A percentile compares a stretch with the other conserved stretches of the same genome.
These are phyloP conservation scores for Pholiota molesta DNA, from an alignment of 768 basidiomycete genomes.

Conservation along the genomic window DNA sequence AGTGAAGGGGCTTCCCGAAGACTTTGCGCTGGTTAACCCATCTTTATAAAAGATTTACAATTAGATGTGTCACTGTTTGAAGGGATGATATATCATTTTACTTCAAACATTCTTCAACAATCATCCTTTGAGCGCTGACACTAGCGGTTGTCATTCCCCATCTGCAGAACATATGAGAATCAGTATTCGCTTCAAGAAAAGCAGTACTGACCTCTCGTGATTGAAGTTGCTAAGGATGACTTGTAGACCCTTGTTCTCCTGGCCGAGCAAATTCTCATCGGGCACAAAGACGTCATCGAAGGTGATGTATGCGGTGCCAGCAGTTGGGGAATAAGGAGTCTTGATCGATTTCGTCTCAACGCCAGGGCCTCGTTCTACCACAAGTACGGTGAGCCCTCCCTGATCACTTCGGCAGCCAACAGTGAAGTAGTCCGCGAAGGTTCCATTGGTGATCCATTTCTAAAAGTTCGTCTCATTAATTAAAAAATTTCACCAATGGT, in stretches of 20 bases:
- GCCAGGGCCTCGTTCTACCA: slow-evolving; percentile 39
- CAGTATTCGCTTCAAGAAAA: not conserved
- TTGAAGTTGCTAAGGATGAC: slow-evolving; percentile 76
- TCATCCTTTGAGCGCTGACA: slow-evolving; percentile 55
- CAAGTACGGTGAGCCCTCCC: slow-evolving; percentile 30
- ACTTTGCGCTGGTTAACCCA: slow-evolving; percentile 82
- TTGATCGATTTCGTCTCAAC: slow-evolving; percentile 83
- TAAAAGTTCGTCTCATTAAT: slow-evolving; percentile 12
- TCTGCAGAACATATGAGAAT: slow-evolving; percentile 32
- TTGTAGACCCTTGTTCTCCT: slow-evolving; percentile 46
- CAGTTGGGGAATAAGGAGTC: slow-evolving; percentile 75
- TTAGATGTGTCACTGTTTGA: slow-evolving; percentile 2
- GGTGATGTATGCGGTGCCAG: slow-evolving; percentile 85
- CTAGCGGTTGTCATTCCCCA: slow-evolving; percentile 72
- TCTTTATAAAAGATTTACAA: slow-evolving; percentile 21
- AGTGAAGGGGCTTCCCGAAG: slow-evolving; percentile 70
- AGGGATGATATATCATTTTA: slow-evolving; percentile 23
- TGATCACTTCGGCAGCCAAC: slow-evolving; percentile 62
- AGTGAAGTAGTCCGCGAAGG: slow-evolving; percentile 71
- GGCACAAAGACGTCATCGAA: slow-evolving; percentile 88
- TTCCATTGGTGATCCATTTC: slow-evolving; percentile 86
- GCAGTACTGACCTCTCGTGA: slow-evolving; percentile 64
- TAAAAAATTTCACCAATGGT: not conserved
- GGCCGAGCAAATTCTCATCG: slow-evolving; percentile 77
- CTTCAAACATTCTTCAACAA: slow-evolving; percentile 81